Percentiles rank a stretch among this genome's conserved stretches.
These are phyloP conservation scores for Furcasterigmium sp. DNA, from an alignment of 2,329 filamentous ascomycete genomes.

Conservation along the genomic window DNA sequence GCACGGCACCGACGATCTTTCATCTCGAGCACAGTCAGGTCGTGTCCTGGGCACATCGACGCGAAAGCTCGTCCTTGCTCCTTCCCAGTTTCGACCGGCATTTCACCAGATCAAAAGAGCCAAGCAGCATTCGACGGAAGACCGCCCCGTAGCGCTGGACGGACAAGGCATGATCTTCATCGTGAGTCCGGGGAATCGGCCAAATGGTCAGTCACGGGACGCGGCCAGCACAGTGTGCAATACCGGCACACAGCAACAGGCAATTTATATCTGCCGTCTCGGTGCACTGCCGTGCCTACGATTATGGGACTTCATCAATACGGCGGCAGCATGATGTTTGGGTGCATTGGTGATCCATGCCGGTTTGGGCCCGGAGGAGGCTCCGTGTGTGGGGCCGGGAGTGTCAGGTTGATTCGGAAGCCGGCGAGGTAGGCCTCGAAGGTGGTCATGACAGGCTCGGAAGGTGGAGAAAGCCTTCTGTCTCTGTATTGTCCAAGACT, in stretches of 20 bases:
- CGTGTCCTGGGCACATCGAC: background rate
- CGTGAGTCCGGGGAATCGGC: background rate
- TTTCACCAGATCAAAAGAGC: background rate
- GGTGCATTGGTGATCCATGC: constrained; percentile 1
- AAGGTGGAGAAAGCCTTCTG: too few relatives aligned
- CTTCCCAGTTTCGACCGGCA: background rate
- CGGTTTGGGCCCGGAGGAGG: constrained; percentile 2
- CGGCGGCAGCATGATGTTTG: background rate
- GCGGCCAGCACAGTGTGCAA: background rate
- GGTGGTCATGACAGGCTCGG: too few relatives aligned
- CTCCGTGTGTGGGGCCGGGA: background rate
- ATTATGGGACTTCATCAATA: background rate
- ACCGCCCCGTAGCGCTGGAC: background rate
- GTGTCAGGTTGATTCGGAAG: background rate
- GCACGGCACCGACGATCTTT: background rate
- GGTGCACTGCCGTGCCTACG: background rate
- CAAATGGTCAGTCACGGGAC: background rate
- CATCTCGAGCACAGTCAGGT: background rate
- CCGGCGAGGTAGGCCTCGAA: too few relatives aligned
- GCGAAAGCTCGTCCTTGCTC: too few relatives aligned
- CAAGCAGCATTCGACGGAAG: too few relatives aligned
- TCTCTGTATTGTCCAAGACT: too few relatives aligned
- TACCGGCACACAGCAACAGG: background rate
- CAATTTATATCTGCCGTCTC: background rate
- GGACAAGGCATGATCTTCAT: background rate